Evolutionary conservation across 129 eudicot genomes (phyloP), one percentile per base, ranked within the genome.

Genomic region (Flaveria bidentis): DNA sequence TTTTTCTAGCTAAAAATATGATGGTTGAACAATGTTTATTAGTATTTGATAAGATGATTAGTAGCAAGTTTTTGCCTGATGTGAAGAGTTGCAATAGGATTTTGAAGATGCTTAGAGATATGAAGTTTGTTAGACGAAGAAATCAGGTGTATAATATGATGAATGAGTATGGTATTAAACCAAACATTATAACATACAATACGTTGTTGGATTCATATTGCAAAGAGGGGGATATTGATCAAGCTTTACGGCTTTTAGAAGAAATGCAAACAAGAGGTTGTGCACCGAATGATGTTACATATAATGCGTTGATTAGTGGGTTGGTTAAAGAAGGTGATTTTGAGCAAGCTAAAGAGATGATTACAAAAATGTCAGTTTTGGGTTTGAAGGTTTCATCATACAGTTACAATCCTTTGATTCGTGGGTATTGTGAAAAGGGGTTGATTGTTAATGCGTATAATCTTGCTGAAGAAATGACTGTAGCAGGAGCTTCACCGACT

Each of bases 201-300:
- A 90, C 92, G 7, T 73, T 90, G 84, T 79, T 90, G 84, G 92
- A 87, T 87, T 74, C 76, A 6, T 83, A 81, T 75, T 90, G 87
- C 76, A 85, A 82, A 78, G 85, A 72, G 58, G 92, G 88, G 13
- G 78, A 90, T 46, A 12, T 87, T 66, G 71, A 73, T 25, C 90
- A 71, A 75, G 92, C 84, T 3, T 63, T 84, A 3, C 72, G 71
- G 6, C 84, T 90, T 70, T 42, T 82, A 33, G 63, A 18, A 6
- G 88, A 90, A 56, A 87, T 90, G 92, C 75, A 85, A 73, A 36
- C 44, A 13, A 80, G 76, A 57, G 92, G 87, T 11, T 87, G 81
- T 79, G 65, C 50, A 30, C 87, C 86, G 8, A 82, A 71, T 65
- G 90, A 85, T 67, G 85, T 81, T 76, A 79, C 92, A 0, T 85